A percentile compares a stretch with the other conserved stretches of the same genome.
These are phyloP conservation scores for Cladosporium colombiae DNA, from an alignment of 2,329 filamentous ascomycete species.

Conservation along the genomic window DNA sequence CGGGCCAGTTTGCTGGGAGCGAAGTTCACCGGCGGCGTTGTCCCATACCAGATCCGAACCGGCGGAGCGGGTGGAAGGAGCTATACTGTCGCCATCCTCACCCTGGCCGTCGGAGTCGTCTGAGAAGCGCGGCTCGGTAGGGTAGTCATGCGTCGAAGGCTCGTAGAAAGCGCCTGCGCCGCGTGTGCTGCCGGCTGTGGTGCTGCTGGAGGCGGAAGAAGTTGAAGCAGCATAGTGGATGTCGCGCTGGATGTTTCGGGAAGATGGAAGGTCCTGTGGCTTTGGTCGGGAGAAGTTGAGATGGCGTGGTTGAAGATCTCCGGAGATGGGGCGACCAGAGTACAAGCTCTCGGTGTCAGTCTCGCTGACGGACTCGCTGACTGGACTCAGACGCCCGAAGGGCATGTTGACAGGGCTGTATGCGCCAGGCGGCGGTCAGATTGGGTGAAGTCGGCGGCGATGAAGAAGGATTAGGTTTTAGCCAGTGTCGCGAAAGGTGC, in stretches of 20 bases:
- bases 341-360: constrained; percentile 16
- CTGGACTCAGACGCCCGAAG: constrained; percentile 21
- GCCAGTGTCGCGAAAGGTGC: constrained; percentile 5
- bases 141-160: background rate
- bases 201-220: constrained; percentile 15
- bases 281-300: constrained; percentile 34
- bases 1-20: background rate
- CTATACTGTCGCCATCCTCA: constrained; percentile 3
- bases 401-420: constrained; percentile 7
- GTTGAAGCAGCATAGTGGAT: constrained; percentile 7
- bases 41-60: constrained; percentile 28
- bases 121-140: constrained; percentile 17
- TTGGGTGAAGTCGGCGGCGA: background rate
- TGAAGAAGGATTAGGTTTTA: background rate
- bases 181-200: constrained; percentile 9
- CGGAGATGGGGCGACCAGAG: constrained; percentile 14
- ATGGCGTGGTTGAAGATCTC: constrained; percentile 24
- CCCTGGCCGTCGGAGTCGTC: background rate
- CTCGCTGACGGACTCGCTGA: constrained; percentile 12
- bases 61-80: background rate
- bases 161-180: constrained; percentile 4
- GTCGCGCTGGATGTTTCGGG: constrained; percentile 10
- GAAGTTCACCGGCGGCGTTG: constrained; percentile 23
- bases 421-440: background rate
- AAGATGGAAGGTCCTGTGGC: constrained; percentile 14